A percentile compares a stretch with the other conserved stretches of the same genome.
phyloP scores from a whole-genome alignment of 2,329 filamentous ascomycete species.

The Talaromyces sp. region DNA sequence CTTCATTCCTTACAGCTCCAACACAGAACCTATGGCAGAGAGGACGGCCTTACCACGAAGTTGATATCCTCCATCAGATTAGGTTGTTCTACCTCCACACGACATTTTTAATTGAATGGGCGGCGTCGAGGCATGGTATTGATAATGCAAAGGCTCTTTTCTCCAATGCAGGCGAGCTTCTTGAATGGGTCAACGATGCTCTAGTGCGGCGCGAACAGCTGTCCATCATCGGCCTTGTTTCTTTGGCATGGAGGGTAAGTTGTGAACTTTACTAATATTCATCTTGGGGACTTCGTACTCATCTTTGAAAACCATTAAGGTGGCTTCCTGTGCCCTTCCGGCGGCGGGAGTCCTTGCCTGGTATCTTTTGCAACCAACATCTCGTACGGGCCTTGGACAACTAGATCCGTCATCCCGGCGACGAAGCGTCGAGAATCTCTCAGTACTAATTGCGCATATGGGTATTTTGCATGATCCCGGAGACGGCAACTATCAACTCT shows the following conservation, averaged over 20 bases:
- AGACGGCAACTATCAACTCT: constrained; percentile 10
- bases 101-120: constrained; percentile 11
- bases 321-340: constrained; percentile 9
- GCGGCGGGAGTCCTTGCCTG: constrained; percentile 9
- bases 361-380: constrained; percentile 9
- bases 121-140: constrained; percentile 8
- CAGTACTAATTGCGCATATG: constrained; percentile 10
- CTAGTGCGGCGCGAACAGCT: constrained; percentile 9
- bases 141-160: not conserved
- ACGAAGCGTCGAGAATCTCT: constrained; percentile 8
- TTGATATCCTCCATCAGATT: constrained; percentile 8
- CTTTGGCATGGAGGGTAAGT: constrained; percentile 10
- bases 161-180: constrained; percentile 7
- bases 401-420: constrained; percentile 7
- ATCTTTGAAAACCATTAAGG: not conserved
- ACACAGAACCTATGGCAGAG: constrained; percentile 1
- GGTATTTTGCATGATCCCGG: constrained; percentile 8
- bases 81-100: constrained; percentile 7
- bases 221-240: constrained; percentile 2
- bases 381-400: not conserved
- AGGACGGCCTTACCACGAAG: constrained; percentile 8
- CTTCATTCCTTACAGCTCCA: constrained; percentile 5
- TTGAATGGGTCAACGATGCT: constrained; percentile 10
- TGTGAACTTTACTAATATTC: not conserved
- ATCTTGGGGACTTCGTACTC: not conserved